These are phyloP conservation scores for Tirmania nivea DNA, from an alignment of 495 filamentous ascomycete species.

Conservation along the genomic window DNA sequence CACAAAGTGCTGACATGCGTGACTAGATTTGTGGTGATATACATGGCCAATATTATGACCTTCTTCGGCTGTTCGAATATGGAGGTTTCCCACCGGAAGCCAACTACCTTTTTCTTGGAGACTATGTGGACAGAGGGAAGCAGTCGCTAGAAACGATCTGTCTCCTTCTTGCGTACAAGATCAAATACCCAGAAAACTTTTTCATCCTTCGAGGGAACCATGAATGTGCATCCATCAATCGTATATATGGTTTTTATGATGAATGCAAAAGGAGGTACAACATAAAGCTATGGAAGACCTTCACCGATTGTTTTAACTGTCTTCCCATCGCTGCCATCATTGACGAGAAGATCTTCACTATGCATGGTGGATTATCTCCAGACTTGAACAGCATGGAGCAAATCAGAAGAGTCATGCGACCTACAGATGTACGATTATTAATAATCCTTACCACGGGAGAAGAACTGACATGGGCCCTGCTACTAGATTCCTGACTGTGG, in stretches of 20 bases:
- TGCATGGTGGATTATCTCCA: slow-evolving; percentile 94
- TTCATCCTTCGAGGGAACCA: slow-evolving; percentile 97
- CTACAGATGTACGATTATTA: slow-evolving; percentile 63
- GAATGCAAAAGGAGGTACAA: slow-evolving; percentile 99
- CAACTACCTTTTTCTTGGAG: slow-evolving; percentile 97
- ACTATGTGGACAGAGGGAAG: slow-evolving; percentile 98
- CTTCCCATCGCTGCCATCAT: slow-evolving; percentile 98
- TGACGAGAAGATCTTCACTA: slow-evolving; percentile 99
- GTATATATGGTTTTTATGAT: slow-evolving; percentile 99
- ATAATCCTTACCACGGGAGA: slow-evolving; percentile 4
- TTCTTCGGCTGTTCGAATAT: slow-evolving; percentile 93
- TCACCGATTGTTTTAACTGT: slow-evolving; percentile 99
- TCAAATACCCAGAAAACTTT: slow-evolving; percentile 99
- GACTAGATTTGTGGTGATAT: slow-evolving; percentile 94
- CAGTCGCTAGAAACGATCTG: slow-evolving; percentile 99
- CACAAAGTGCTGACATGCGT: slow-evolving; percentile 9
- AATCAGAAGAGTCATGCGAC: slow-evolving; percentile 95
- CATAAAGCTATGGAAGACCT: slow-evolving; percentile 99
- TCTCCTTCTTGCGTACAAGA: slow-evolving; percentile 95
- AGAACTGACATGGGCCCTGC: slow-evolving; percentile 19
- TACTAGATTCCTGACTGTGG: slow-evolving; percentile 91
- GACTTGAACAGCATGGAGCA: slow-evolving; percentile 99
- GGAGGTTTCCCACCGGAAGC: slow-evolving; percentile 96
- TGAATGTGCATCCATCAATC: slow-evolving; percentile 98
- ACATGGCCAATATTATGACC: slow-evolving; percentile 97